Evolutionary conservation across 169 alveolate genomes (phyloP).

Genomic region (Plasmodium ovale): DNA sequence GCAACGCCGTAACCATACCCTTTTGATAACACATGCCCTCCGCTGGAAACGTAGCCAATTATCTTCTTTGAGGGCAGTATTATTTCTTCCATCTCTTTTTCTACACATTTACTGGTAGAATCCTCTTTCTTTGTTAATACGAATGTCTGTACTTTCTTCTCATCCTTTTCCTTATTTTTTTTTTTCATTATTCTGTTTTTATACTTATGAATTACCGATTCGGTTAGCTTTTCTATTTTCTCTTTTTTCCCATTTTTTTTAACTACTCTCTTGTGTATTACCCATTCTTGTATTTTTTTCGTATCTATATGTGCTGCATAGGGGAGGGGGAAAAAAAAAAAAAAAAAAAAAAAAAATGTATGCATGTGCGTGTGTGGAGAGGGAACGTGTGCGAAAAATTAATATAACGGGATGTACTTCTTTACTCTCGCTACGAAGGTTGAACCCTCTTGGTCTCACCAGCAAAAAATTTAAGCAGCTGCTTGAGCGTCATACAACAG

Average conservation of each 20-base stretch:
- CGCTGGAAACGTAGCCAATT: constrained; percentile 74
- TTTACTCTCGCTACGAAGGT: too few relatives aligned
- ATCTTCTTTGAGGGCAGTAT: constrained; percentile 60
- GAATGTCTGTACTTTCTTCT: neutral
- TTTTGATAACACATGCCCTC: constrained; percentile 70
- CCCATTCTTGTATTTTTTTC: constrained; percentile 52
- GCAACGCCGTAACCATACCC: constrained; percentile 73
- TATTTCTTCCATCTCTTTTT: constrained; percentile 23
- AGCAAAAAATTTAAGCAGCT: constrained; percentile 20
- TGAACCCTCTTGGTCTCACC: constrained; percentile 7
- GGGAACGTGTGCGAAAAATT: neutral
- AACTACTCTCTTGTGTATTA: constrained; percentile 11
- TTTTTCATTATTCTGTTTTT: constrained; percentile 44
- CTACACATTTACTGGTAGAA: neutral
- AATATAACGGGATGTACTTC: too few relatives aligned
- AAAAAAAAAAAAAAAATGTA: neutral
- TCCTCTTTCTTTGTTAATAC: neutral
- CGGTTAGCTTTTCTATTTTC: constrained; percentile 29
- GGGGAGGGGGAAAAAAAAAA: neutral
- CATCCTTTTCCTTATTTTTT: neutral
- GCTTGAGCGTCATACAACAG: constrained; percentile 34
- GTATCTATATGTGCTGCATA: constrained; percentile 32
- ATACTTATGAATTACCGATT: constrained; percentile 27
- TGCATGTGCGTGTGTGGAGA: neutral
- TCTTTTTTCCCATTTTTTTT: constrained; percentile 2